These are phyloP conservation scores for Aspergillus chevalieri DNA, from an alignment of 2,329 filamentous ascomycete species.

Conservation along the genomic window DNA sequence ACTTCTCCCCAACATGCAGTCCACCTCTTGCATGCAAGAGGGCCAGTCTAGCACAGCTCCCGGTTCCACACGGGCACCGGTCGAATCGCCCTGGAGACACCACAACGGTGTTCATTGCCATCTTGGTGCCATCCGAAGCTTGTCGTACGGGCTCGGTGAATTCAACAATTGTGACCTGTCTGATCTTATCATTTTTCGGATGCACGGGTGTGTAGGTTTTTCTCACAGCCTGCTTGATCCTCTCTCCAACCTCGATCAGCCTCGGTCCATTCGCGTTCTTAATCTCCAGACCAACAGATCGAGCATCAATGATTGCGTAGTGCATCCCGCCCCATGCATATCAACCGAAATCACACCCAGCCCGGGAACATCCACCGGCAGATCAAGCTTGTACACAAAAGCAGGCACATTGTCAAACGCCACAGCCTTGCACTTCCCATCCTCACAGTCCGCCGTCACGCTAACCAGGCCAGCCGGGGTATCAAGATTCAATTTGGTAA, in stretches of 20 bases:
- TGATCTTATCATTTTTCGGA: conserved; percentile 38
- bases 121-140: conserved; percentile 13
- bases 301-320: conserved; percentile 39
- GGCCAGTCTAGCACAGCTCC: conserved; percentile 40
- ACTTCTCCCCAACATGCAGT: conserved; percentile 29
- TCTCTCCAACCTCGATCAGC: conserved; percentile 39
- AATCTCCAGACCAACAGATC: conserved; percentile 30
- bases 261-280: conserved; percentile 25
- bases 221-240: conserved; percentile 37
- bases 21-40: conserved; percentile 38
- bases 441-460: conserved; percentile 36
- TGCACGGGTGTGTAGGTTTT: conserved; percentile 32
- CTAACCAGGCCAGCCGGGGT: conserved; percentile 40
- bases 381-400: conserved; percentile 37
- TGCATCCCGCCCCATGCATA: conserved; percentile 44
- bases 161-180: conserved; percentile 33
- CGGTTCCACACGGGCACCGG: conserved; percentile 42
- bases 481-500: conserved; percentile 37
- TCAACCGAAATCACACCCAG: conserved; percentile 38
- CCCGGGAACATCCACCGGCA: conserved; percentile 34
- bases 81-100: conserved; percentile 42
- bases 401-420: conserved; percentile 42
- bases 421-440: conserved; percentile 39
- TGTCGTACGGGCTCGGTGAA: conserved; percentile 30
- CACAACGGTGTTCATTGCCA: conserved; percentile 36